Conservation (phyloP, 805 yeast genomes). For the Sporopachydermia lactativora region DNA sequence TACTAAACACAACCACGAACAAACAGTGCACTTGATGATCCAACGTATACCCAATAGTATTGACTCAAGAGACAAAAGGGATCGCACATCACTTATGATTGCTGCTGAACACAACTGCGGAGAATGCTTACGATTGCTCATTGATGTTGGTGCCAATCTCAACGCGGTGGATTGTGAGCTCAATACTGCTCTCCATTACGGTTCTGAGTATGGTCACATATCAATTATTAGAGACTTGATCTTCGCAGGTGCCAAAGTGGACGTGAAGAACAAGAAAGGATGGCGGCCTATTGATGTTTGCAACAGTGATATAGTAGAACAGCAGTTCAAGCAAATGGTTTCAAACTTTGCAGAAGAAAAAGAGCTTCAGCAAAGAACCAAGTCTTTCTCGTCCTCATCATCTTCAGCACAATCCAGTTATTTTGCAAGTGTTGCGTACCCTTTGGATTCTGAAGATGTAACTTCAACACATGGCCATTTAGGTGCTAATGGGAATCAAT, state of each 20-base stretch:
- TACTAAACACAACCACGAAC: slow-evolving; percentile 47
- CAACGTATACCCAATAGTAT: slow-evolving; percentile 46
- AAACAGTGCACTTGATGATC: slow-evolving; percentile 58
- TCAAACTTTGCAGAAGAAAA: slow-evolving; percentile 10
- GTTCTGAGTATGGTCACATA: slow-evolving; percentile 54
- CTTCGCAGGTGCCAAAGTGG: slow-evolving; percentile 33
- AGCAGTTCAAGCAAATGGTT: slow-evolving; percentile 22
- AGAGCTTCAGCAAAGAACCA: slow-evolving; percentile 2
- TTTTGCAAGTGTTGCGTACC: slow-evolving; percentile 1
- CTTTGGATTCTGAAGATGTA: neutral
- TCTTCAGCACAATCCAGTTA: neutral
- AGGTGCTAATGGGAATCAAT: neutral
- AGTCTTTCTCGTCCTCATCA: slow-evolving; percentile 2
- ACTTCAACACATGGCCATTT: slow-evolving; percentile 3
- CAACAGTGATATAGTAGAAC: slow-evolving; percentile 35
- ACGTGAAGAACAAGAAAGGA: slow-evolving; percentile 38
- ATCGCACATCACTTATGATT: slow-evolving; percentile 55
- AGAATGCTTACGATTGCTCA: slow-evolving; percentile 47
- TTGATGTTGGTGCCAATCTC: slow-evolving; percentile 68
- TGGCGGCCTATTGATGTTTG: slow-evolving; percentile 55
- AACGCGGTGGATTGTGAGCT: slow-evolving; percentile 59
- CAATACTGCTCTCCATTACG: slow-evolving; percentile 75
- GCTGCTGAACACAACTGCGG: slow-evolving; percentile 47
- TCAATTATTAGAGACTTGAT: slow-evolving; percentile 42
- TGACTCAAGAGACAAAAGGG: slow-evolving; percentile 31